Percentiles rank a stretch among this genome's conserved stretches.
These are phyloP conservation scores for Picea glauca DNA, from an alignment of 75 land plant species.

Conservation along the genomic window DNA sequence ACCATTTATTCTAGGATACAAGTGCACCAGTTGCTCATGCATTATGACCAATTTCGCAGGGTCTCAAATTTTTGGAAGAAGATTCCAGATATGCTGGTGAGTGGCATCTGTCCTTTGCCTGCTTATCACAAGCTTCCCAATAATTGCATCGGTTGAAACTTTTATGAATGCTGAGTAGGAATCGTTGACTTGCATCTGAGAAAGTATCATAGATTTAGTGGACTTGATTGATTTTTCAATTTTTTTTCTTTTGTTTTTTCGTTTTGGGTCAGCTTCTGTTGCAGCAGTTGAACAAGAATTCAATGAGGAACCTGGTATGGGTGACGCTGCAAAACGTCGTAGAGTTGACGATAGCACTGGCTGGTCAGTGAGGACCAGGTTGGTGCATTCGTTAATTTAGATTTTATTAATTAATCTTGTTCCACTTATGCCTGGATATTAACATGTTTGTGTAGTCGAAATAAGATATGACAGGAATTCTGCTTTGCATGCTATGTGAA, in stretches of 20 bases:
- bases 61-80: slow-evolving; percentile 9
- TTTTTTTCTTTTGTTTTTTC: background rate
- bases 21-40: background rate
- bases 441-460: background rate
- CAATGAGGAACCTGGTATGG: slow-evolving; percentile 20
- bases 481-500: background rate
- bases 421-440: background rate
- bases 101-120: background rate
- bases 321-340: slow-evolving; percentile 11
- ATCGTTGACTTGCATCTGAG: background rate
- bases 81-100: slow-evolving; percentile 5
- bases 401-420: background rate
- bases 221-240: slow-evolving; percentile 4
- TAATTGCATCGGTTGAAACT: background rate
- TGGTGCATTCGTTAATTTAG: background rate
- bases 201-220: background rate
- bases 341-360: slow-evolving; percentile 22
- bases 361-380: slow-evolving; percentile 45
- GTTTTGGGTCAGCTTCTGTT: slow-evolving; percentile 22
- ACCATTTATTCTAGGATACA: background rate
- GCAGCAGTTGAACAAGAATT: slow-evolving; percentile 22
- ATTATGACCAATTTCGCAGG: background rate
- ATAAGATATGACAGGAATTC: background rate
- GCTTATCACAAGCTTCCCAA: background rate
- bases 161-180: background rate